phyloP scores from a whole-genome alignment of 768 basidiomycete genomes.

The Boletus coccyginus region DNA sequence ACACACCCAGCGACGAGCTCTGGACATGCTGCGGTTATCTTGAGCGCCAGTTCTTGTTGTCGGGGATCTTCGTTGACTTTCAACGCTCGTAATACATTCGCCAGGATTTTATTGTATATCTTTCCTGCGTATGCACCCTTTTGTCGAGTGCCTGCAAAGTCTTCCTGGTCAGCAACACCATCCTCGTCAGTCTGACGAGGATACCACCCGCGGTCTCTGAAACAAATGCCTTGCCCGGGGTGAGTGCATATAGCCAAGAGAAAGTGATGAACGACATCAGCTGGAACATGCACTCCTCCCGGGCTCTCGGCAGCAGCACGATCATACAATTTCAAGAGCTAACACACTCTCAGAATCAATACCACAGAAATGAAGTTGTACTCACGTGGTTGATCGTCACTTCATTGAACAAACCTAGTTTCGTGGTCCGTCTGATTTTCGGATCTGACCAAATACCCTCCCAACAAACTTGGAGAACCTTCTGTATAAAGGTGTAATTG shows the following conservation, averaged over 20 bases:
- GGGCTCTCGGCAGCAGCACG: constrained; percentile 48
- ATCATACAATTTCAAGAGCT: constrained; percentile 78
- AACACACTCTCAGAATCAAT: not conserved
- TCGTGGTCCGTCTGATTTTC: constrained; percentile 67
- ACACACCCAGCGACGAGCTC: constrained; percentile 79
- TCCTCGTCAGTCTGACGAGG: constrained; percentile 57
- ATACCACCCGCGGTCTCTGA: constrained; percentile 90
- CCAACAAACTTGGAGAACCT: constrained; percentile 73
- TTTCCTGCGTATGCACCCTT: constrained; percentile 37
- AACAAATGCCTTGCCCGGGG: constrained; percentile 83
- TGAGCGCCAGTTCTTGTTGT: constrained; percentile 81
- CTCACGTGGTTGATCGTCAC: constrained; percentile 59
- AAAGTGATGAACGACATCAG: constrained; percentile 85
- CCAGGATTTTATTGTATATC: constrained; percentile 81
- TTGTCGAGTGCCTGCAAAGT: constrained; percentile 29
- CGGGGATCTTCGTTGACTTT: constrained; percentile 88
- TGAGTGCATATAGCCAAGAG: constrained; percentile 78
- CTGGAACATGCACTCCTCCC: constrained; percentile 56
- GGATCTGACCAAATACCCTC: constrained; percentile 71
- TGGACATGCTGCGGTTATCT: constrained; percentile 78
- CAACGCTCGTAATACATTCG: constrained; percentile 66
- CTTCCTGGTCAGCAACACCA: constrained; percentile 36
- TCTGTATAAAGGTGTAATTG: constrained; percentile 56
- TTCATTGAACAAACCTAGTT: constrained; percentile 72
- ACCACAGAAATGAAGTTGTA: not conserved